A percentile compares a stretch with the other conserved stretches of the same genome.
Conservation (phyloP, 345 rosid species). For the Tarenaya hassleriana region DNA sequence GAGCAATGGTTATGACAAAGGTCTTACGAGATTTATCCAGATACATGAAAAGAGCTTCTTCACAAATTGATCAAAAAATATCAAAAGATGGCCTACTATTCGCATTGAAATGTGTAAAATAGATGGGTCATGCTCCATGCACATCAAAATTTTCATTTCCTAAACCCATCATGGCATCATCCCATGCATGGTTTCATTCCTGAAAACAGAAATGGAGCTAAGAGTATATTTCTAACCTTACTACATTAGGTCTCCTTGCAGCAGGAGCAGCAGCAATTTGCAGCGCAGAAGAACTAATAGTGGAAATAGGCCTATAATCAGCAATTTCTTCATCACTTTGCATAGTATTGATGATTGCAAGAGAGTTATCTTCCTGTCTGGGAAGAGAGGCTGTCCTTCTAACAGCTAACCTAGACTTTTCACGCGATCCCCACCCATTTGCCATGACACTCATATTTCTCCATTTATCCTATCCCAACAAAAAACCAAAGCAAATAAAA, state of each 20-base stretch:
- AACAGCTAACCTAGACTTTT: constrained; percentile 62
- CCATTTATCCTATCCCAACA: constrained; percentile 78
- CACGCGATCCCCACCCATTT: constrained; percentile 89
- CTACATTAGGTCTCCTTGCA: constrained; percentile 60
- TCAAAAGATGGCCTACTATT: too few species aligned
- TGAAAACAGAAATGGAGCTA: neutral
- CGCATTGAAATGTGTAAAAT: too few species aligned
- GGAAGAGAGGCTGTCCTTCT: constrained; percentile 49
- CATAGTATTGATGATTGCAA: constrained; percentile 21
- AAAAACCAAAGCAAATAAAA: constrained; percentile 8
- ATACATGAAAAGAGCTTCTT: too few species aligned
- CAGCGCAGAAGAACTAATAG: constrained; percentile 31
- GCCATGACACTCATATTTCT: constrained; percentile 97
- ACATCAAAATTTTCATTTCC: too few species aligned
- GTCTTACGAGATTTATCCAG: too few species aligned
- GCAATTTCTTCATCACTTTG: constrained; percentile 66
- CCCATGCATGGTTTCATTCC: constrained; percentile 3
- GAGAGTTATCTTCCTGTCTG: constrained; percentile 56
- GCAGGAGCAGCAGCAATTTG: constrained; percentile 42
- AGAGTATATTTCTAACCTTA: constrained; percentile 46
- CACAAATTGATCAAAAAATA: too few species aligned
- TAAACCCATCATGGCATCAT: too few species aligned
- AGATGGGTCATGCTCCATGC: too few species aligned
- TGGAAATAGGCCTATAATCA: constrained; percentile 47
- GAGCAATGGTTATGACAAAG: too few species aligned